phyloP scores from a whole-genome alignment of 139 green algal genomes.

The Nannochloris sp. region DNA sequence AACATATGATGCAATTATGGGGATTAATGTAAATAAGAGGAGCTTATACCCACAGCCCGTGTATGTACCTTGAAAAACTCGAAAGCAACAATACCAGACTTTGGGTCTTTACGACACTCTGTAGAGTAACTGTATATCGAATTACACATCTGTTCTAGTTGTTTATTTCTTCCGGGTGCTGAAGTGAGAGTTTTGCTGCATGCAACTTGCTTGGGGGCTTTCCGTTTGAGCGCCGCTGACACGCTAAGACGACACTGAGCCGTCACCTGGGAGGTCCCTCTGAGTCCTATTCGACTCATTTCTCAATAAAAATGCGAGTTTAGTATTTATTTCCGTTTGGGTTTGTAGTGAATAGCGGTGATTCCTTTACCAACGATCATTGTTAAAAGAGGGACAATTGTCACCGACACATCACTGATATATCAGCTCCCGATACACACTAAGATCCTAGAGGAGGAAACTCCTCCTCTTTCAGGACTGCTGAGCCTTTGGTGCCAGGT shows the following conservation, averaged over 20 bases:
- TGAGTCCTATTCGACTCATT: neutral
- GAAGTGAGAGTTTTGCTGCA: slow-evolving; percentile 61
- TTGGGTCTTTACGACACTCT: slow-evolving; percentile 16
- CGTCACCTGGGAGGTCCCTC: neutral
- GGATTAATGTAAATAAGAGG: too few relatives aligned
- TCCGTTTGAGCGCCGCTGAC: slow-evolving; percentile 24
- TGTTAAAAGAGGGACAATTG: too few relatives aligned
- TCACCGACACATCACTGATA: too few relatives aligned
- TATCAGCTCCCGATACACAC: neutral
- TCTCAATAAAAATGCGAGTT: neutral
- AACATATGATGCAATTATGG: too few relatives aligned
- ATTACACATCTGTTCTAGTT: slow-evolving; percentile 38
- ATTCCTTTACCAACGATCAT: too few relatives aligned
- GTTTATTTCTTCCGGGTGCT: slow-evolving; percentile 26
- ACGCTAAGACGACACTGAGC: slow-evolving; percentile 10
- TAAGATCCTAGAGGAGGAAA: neutral
- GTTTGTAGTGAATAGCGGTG: neutral
- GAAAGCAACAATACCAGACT: slow-evolving; percentile 39
- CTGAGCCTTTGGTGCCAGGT: neutral
- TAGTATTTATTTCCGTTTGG: neutral
- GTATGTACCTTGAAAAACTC: slow-evolving; percentile 10
- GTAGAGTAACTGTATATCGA: slow-evolving; percentile 34
- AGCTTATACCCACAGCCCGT: too few relatives aligned
- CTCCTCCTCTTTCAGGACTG: neutral
- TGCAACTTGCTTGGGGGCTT: slow-evolving; percentile 30